phyloP scores from a whole-genome alignment of 2,329 filamentous ascomycete species.

The Stemphylium beticola region DNA sequence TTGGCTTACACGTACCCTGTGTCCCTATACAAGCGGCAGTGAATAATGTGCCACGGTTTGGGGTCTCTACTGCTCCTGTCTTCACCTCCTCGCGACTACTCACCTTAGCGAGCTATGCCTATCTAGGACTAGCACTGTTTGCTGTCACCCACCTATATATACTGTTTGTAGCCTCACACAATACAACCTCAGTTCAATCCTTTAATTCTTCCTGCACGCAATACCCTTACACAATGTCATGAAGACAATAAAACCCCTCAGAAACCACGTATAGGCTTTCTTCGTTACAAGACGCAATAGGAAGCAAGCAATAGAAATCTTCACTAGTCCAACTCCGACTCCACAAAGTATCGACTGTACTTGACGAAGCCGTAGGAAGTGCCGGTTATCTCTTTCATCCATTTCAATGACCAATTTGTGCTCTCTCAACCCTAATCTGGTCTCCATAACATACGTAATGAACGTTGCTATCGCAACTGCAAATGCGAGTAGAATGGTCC shows the following conservation, averaged over 20 bases:
- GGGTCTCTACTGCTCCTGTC: too few species aligned
- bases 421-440: conserved; percentile 55
- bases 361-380: conserved; percentile 51
- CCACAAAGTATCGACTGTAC: conserved; percentile 57
- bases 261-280: conserved; percentile 42
- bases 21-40: not conserved
- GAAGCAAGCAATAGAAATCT: conserved; percentile 58
- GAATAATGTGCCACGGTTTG: too few species aligned
- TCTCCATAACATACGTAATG: conserved; percentile 51
- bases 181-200: too few species aligned
- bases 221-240: too few species aligned
- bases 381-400: conserved; percentile 35
- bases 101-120: too few species aligned
- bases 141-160: too few species aligned
- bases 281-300: conserved; percentile 53
- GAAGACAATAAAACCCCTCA: conserved; percentile 29
- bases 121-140: too few species aligned
- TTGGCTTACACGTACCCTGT: not conserved
- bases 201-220: too few species aligned
- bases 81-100: too few species aligned
- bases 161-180: too few species aligned
- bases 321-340: conserved; percentile 55
- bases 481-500: conserved; percentile 52
- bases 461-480: not conserved
- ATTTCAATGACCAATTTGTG: conserved; percentile 50